Evolutionary conservation across 164 flowering plant species (phyloP).

Genomic region (Amborella trichopoda): DNA sequence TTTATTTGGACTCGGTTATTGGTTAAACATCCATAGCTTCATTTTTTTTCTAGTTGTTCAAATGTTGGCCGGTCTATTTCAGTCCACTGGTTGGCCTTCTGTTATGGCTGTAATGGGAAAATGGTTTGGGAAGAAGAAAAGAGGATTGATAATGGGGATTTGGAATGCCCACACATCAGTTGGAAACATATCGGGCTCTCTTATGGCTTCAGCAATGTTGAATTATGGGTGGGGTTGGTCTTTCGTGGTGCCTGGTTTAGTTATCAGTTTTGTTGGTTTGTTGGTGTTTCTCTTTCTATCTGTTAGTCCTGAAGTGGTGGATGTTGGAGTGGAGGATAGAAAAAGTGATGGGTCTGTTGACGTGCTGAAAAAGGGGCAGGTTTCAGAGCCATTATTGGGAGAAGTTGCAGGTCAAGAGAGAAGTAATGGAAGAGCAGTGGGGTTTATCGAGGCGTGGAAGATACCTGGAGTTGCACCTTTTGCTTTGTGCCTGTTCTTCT

Average conservation of each 20-base stretch:
- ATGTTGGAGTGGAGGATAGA: constrained; percentile 26
- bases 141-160: constrained; percentile 93
- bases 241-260: constrained; percentile 66
- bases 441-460: constrained; percentile 87
- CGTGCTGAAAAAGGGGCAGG: constrained; percentile 28
- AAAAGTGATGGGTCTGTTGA: constrained; percentile 15
- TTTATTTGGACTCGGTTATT: constrained; percentile 71
- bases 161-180: constrained; percentile 97
- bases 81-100: constrained; percentile 98
- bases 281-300: constrained; percentile 58
- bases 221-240: constrained; percentile 98
- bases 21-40: constrained; percentile 64
- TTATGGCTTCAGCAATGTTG: constrained; percentile 64
- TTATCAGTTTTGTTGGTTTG: constrained; percentile 49
- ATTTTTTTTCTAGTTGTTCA: constrained; percentile 54
- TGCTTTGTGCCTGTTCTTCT: constrained; percentile 90
- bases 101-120: constrained; percentile 95
- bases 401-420: constrained; percentile 4
- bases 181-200: constrained; percentile 82
- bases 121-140: constrained; percentile 87
- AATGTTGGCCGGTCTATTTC: constrained; percentile 82
- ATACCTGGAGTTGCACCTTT: constrained; percentile 94
- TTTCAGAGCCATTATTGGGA: constrained; percentile 35
- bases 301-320: constrained; percentile 61
- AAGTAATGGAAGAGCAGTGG: constrained; percentile 36